These are phyloP conservation scores for Lagerstroemia speciosa DNA, from an alignment of 345 rosid species.

Conservation along the genomic window DNA sequence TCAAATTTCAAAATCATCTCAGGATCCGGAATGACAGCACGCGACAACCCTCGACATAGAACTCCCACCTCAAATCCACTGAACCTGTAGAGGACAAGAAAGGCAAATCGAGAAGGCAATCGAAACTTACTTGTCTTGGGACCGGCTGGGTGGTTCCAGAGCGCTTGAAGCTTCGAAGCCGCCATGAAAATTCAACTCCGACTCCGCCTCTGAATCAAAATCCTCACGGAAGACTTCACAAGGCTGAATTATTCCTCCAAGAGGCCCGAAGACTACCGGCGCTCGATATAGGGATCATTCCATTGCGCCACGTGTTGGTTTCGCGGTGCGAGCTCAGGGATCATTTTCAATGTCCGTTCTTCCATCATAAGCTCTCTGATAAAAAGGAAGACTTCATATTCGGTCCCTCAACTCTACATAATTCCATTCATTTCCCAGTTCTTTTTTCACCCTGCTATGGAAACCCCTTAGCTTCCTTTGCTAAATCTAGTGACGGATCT, in stretches of 20 bases:
- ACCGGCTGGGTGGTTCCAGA: constrained; percentile 94
- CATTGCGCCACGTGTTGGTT: not conserved
- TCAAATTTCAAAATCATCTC: not conserved
- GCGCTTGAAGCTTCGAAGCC: constrained; percentile 69
- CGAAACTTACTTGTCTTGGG: constrained; percentile 73
- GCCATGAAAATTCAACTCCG: constrained; percentile 34
- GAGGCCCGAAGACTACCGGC: not conserved
- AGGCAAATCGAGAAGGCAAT: not conserved
- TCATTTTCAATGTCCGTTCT: too few relatives aligned
- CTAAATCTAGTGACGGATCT: too few relatives aligned
- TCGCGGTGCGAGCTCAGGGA: not conserved
- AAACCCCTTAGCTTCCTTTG: too few relatives aligned
- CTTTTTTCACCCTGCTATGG: too few relatives aligned
- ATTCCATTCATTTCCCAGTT: too few relatives aligned
- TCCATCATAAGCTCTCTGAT: too few relatives aligned
- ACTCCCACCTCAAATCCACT: not conserved
- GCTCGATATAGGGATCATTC: not conserved
- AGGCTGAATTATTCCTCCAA: not conserved
- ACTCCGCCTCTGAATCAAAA: constrained; percentile 8
- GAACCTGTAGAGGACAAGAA: not conserved
- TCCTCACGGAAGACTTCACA: not conserved
- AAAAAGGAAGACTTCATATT: too few relatives aligned
- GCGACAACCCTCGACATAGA: not conserved
- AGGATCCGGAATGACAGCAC: not conserved
- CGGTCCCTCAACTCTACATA: too few relatives aligned